phyloP scores from a whole-genome alignment of 1,139 yeast genomes.

The Lodderomyces orthopsilosis region DNA sequence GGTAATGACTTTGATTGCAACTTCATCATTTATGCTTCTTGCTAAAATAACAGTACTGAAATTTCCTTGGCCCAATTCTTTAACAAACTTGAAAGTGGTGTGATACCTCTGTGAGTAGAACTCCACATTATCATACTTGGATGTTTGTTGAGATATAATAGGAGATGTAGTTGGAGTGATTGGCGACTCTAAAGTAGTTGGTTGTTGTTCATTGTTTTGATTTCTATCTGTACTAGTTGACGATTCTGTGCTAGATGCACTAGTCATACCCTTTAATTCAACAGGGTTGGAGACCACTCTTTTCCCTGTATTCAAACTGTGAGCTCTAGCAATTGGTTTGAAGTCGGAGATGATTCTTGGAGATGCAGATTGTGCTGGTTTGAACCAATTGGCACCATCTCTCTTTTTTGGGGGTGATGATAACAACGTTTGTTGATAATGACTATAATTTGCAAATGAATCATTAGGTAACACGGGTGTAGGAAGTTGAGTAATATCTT shows the following conservation, averaged over 20 bases:
- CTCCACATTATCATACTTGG: conserved; percentile 4
- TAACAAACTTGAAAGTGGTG: conserved; percentile 20
- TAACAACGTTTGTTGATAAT: conserved; percentile 4
- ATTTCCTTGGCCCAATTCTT: conserved; percentile 54
- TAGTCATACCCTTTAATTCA: conserved; percentile 13
- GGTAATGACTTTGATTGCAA: conserved; percentile 43
- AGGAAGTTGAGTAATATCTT: conserved; percentile 46
- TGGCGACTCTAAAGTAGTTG: conserved; percentile 10
- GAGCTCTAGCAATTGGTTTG: conserved; percentile 27
- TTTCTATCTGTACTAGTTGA: conserved; percentile 12
- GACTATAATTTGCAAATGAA: conserved; percentile 17
- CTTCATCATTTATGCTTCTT: conserved; percentile 17
- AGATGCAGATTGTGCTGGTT: conserved; percentile 3
- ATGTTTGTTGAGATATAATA: conserved; percentile 3
- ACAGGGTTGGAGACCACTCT: conserved; percentile 25
- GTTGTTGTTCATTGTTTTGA: conserved; percentile 6
- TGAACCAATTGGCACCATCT: background rate
- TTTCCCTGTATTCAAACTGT: conserved; percentile 19
- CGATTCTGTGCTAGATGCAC: conserved; percentile 9
- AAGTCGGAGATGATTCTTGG: conserved; percentile 35
- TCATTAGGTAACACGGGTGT: conserved; percentile 53
- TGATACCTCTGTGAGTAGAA: conserved; percentile 17
- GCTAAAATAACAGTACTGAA: conserved; percentile 58
- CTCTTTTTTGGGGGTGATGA: conserved; percentile 10
- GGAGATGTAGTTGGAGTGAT: conserved; percentile 12